phyloP scores from a whole-genome alignment of 192 early-diverging fungal genomes.

The Coemansia sp. region DNA sequence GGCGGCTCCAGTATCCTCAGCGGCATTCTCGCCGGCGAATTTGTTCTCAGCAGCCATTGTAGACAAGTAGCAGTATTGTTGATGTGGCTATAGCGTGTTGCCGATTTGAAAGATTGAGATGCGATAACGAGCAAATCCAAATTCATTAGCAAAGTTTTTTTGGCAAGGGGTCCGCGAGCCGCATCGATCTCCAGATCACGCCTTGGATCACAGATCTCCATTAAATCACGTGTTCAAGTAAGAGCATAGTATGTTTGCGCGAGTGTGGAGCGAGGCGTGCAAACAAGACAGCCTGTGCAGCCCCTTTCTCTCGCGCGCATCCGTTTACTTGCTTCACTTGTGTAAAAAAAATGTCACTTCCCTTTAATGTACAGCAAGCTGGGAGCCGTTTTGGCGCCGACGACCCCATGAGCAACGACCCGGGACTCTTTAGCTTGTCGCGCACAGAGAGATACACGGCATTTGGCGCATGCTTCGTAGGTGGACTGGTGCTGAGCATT shows the following conservation, averaged over 20 bases:
- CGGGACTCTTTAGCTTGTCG: slow-evolving; percentile 45
- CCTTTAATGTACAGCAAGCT: slow-evolving; percentile 35
- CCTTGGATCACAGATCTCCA: too few species aligned
- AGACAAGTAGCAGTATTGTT: background rate
- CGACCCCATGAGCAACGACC: slow-evolving; percentile 47
- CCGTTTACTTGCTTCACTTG: background rate
- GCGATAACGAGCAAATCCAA: too few species aligned
- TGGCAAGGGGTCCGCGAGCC: too few species aligned
- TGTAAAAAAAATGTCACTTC: slow-evolving; percentile 36
- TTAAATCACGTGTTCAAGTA: too few species aligned
- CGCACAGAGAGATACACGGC: slow-evolving; percentile 47
- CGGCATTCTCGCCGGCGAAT: slow-evolving; percentile 34
- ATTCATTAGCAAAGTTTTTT: too few species aligned
- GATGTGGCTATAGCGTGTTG: background rate
- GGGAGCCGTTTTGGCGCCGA: slow-evolving; percentile 20
- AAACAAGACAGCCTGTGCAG: too few species aligned
- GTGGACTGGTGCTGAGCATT: slow-evolving; percentile 76
- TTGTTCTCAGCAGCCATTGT: slow-evolving; percentile 47
- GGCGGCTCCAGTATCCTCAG: slow-evolving; percentile 35
- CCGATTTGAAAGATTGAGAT: background rate
- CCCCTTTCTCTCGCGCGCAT: too few species aligned
- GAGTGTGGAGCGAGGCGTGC: too few species aligned
- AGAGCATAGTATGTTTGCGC: too few species aligned
- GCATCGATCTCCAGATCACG: too few species aligned
- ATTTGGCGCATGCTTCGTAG: slow-evolving; percentile 64